Base-by-base conservation (phyloP, 164 flowering plant genomes). In the Kalanchoe fedtschenkoi region DNA sequence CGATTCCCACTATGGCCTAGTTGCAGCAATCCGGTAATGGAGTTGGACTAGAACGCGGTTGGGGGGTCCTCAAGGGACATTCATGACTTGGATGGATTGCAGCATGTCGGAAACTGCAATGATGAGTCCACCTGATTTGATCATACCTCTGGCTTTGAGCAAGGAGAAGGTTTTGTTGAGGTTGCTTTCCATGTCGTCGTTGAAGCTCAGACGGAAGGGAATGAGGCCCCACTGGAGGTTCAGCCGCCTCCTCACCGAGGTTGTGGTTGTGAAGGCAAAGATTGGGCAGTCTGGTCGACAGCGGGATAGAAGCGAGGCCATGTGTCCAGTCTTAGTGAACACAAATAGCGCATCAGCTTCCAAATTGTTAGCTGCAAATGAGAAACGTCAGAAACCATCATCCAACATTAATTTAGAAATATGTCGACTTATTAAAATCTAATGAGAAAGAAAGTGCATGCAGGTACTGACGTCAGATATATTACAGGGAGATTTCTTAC, bases 11-110 rank as follows among this genome's bases (percentile, higher is more conserved):
- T 37, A 37, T 37, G 39, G 13, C 39, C n/a, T n/a, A n/a, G n/a
- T n/a, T n/a, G n/a, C n/a, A n/a, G n/a, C n/a, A n/a, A n/a, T n/a
- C n/a, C n/a, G n/a, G n/a, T n/a, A n/a, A n/a, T 37, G 39, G 39
- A 37, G 1, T 8, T 1, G 39, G 39, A 14, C 1, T 37, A 37
- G 39, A 37, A 37, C 39, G 6, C n/a, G n/a, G n/a, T n/a, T n/a
- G n/a, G n/a, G n/a, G n/a, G n/a, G n/a, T n/a, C 46, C 60, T 77
- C 54, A 91, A 16, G 97, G 97, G 33, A 91, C 96, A 74, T 84
- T 88, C 90, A 88, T 85, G 11, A 91, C 96, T 78, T 91, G 98
- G 73, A 91, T 80, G 62, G 98, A 91, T 63, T 91, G 98, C 73
- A 89, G 69, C 85, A 85, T 83, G 75, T 91, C 98, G 14, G 98